Conservation (phyloP, 805 yeast species). For the Novakomyces olei region DNA sequence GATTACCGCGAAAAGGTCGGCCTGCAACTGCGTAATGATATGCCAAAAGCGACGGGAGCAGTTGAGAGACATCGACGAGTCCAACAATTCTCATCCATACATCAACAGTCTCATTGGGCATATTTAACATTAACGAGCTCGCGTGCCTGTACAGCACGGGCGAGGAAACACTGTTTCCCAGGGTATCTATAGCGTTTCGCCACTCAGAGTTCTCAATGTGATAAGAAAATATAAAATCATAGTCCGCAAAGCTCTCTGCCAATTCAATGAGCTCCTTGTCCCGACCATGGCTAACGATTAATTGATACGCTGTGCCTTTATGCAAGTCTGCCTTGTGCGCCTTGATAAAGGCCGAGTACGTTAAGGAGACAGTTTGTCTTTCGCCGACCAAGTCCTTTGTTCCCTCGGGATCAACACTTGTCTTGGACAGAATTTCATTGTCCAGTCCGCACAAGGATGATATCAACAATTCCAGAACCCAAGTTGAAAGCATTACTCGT, state of each 20-base stretch:
- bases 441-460: no score
- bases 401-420: no score
- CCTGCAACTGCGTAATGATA: constrained; percentile 21
- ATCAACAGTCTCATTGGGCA: constrained; percentile 48
- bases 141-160: constrained; percentile 42
- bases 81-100: constrained; percentile 47
- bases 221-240: constrained; percentile 42
- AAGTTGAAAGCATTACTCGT: no score
- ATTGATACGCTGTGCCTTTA: constrained; percentile 44
- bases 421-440: no score
- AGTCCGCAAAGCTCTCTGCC: constrained; percentile 48
- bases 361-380: no score
- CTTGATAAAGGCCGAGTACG: no score
- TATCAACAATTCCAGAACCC: no score
- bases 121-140: constrained; percentile 40
- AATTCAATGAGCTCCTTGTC: constrained; percentile 39
- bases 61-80: no score
- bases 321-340: constrained; percentile 32
- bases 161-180: constrained; percentile 28
- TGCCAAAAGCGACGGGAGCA: constrained; percentile 56
- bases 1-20: constrained; percentile 29
- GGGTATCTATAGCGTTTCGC: constrained; percentile 41
- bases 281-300: constrained; percentile 44
- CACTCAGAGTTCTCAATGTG: constrained; percentile 51
- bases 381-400: no score